Conservation (phyloP, 208 protist genomes). For the Leishmania lainsoni region DNA sequence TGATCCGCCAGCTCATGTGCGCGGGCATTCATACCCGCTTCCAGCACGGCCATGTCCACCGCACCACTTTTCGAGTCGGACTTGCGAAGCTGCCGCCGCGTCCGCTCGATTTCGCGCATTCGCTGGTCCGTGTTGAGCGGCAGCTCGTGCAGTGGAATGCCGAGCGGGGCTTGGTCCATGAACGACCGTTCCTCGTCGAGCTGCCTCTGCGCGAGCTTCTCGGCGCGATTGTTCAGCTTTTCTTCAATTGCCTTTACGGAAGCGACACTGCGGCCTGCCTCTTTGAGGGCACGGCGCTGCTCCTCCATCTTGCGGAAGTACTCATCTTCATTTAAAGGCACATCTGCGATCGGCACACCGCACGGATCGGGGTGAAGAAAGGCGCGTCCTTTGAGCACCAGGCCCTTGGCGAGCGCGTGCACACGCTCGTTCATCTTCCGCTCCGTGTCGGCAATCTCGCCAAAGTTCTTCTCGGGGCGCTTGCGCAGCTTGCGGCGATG, state of each 20-base stretch:
- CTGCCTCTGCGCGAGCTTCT: conserved; percentile 48
- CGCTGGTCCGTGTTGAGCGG: conserved; percentile 66
- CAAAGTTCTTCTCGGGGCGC: conserved; percentile 28
- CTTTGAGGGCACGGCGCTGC: conserved; percentile 56
- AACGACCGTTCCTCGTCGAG: conserved; percentile 69
- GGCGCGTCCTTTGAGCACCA: conserved; percentile 61
- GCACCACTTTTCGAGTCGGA: conserved; percentile 25
- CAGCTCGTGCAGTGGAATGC: conserved; percentile 63
- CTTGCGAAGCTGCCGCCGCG: conserved; percentile 56
- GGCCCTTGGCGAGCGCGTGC: conserved; percentile 66
- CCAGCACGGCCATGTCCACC: conserved; percentile 43
- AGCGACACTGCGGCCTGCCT: conserved; percentile 41
- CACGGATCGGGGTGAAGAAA: conserved; percentile 71
- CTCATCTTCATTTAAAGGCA: conserved; percentile 71
- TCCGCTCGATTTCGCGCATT: conserved; percentile 70
- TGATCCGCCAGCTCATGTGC: conserved; percentile 61
- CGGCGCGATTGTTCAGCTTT: conserved; percentile 59
- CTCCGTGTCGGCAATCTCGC: conserved; percentile 48
- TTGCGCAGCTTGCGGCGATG: conserved; percentile 45
- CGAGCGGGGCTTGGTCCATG: conserved; percentile 63
- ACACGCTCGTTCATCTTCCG: conserved; percentile 69
- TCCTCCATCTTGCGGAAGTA: conserved; percentile 76
- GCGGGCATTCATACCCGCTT: conserved; percentile 64
- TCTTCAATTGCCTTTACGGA: conserved; percentile 55
- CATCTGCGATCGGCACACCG: conserved; percentile 67